Evolutionary conservation across 495 filamentous ascomycete species (phyloP).

Genomic region (Tirmania nivea): DNA sequence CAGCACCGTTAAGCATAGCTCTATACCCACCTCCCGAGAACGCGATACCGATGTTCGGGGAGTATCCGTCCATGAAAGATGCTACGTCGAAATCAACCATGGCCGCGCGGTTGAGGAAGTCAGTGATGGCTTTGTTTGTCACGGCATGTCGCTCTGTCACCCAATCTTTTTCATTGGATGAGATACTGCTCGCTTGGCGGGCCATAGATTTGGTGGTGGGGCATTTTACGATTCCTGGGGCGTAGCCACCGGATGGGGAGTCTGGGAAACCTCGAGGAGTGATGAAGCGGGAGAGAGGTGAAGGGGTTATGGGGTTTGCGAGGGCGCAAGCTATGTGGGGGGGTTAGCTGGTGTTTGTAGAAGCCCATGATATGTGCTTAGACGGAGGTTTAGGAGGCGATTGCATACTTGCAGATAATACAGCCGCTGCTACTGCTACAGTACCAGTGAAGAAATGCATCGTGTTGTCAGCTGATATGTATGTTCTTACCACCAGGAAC

Average conservation of each 20-base stretch:
- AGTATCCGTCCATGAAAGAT: slow-evolving; percentile 42
- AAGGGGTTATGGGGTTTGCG: too few species aligned
- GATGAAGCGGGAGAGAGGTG: not conserved
- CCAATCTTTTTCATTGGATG: slow-evolving; percentile 8
- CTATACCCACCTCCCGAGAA: slow-evolving; percentile 58
- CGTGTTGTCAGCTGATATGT: too few species aligned
- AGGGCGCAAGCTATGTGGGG: too few species aligned
- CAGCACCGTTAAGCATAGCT: slow-evolving; percentile 74
- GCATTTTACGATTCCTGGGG: slow-evolving; percentile 31
- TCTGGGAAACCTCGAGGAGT: slow-evolving; percentile 29
- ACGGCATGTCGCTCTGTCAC: slow-evolving; percentile 27
- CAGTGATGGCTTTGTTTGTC: slow-evolving; percentile 44
- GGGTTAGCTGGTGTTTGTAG: too few species aligned
- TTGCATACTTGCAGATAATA: too few species aligned
- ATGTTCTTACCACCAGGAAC: too few species aligned
- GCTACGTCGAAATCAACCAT: slow-evolving; percentile 58
- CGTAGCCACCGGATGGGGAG: slow-evolving; percentile 33
- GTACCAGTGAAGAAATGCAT: too few species aligned
- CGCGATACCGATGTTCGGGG: slow-evolving; percentile 42
- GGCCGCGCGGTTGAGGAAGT: slow-evolving; percentile 48
- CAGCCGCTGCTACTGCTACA: too few species aligned
- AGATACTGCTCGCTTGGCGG: slow-evolving; percentile 18
- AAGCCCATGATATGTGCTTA: too few species aligned
- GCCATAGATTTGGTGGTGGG: slow-evolving; percentile 28
- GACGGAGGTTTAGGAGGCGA: too few species aligned